Conservation (phyloP, 2,329 filamentous ascomycete genomes). For the Talaromyces sp. region DNA sequence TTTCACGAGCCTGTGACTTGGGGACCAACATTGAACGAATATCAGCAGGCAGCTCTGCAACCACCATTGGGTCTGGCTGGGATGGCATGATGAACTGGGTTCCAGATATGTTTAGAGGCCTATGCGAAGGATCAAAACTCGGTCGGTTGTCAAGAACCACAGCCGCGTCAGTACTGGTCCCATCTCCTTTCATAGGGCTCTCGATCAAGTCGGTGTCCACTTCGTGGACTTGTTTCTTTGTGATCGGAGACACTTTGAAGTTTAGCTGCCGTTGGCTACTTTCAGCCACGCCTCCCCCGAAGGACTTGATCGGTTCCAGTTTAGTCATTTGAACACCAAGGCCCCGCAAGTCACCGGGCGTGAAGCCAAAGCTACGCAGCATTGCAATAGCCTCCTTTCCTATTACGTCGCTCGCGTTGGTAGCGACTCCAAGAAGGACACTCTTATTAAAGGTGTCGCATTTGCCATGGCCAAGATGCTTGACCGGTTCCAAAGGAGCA, state of each 20-base stretch:
- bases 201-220: slow-evolving; percentile 46
- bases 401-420: slow-evolving; percentile 64
- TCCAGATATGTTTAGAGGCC: slow-evolving; percentile 69
- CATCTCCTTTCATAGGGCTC: slow-evolving; percentile 34
- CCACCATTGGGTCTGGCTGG: slow-evolving; percentile 72
- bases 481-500: slow-evolving; percentile 83
- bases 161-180: slow-evolving; percentile 14
- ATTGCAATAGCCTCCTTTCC: slow-evolving; percentile 81
- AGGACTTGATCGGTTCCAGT: slow-evolving; percentile 67
- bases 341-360: slow-evolving; percentile 86
- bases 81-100: slow-evolving; percentile 87
- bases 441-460: slow-evolving; percentile 95
- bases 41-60: slow-evolving; percentile 76
- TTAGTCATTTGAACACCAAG: slow-evolving; percentile 92
- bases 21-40: slow-evolving; percentile 70
- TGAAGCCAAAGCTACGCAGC: slow-evolving; percentile 73
- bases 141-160: slow-evolving; percentile 25
- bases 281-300: slow-evolving; percentile 49
- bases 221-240: slow-evolving; percentile 16
- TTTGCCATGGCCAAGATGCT: slow-evolving; percentile 90
- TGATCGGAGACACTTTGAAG: slow-evolving; percentile 52
- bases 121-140: slow-evolving; percentile 40
- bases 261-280: slow-evolving; percentile 73
- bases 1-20: slow-evolving; percentile 36
- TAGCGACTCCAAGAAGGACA: slow-evolving; percentile 72